These are phyloP conservation scores for Pyricularia pennisetigena DNA, from an alignment of 2,329 filamentous ascomycete genomes.

Conservation along the genomic window DNA sequence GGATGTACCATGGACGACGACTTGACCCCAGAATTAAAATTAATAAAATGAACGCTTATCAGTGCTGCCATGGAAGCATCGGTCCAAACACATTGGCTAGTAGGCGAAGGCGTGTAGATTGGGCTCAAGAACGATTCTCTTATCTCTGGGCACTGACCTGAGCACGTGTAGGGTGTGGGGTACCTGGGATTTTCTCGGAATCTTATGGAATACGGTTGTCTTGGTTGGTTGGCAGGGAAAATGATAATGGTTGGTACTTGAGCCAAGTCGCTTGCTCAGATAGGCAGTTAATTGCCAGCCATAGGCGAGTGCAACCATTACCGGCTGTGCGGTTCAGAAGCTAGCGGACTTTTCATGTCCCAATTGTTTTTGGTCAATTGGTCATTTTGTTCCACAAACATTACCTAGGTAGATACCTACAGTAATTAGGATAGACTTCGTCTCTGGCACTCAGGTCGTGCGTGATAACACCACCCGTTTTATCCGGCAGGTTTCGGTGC, in stretches of 20 bases:
- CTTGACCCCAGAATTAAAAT: neutral
- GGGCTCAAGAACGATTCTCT: neutral
- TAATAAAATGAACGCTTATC: neutral
- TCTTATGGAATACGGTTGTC: neutral
- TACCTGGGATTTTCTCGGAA: neutral
- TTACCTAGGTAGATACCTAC: too few species aligned
- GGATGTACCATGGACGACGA: neutral
- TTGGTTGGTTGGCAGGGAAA: neutral
- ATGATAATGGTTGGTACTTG: too few species aligned
- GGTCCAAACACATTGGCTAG: too few species aligned
- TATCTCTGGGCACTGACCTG: neutral
- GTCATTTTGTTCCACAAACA: neutral
- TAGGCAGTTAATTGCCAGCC: neutral
- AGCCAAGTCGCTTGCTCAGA: neutral
- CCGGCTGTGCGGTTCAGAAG: neutral
- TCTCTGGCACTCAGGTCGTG: neutral
- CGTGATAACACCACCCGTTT: neutral
- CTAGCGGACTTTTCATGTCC: neutral
- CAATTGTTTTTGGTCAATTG: neutral
- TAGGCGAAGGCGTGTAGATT: neutral
- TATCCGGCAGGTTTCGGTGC: neutral
- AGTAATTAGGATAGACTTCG: too few species aligned
- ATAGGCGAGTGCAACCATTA: neutral
- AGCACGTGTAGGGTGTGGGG: neutral
- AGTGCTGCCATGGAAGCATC: neutral